Percentiles rank a stretch among this genome's conserved stretches.
Evolutionary conservation across 257 asterid species (phyloP).

Genomic region (Nicotiana obtusifolia): DNA sequence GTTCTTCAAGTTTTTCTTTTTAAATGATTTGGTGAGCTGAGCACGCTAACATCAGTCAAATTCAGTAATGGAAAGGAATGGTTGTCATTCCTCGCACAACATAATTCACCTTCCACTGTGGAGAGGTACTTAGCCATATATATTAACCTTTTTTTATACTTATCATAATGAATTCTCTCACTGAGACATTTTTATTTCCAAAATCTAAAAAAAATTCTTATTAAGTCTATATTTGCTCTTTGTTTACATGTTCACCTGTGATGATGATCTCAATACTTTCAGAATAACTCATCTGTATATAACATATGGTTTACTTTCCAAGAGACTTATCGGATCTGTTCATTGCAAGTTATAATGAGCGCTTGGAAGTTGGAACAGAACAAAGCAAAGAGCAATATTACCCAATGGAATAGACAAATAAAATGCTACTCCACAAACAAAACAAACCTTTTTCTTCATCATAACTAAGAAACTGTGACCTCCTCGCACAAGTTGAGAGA

Average conservation of each 20-base stretch:
- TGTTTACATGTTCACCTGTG: background rate
- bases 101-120: background rate
- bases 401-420: background rate
- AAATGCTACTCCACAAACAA: slow-evolving; percentile 14
- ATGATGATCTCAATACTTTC: background rate
- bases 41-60: background rate
- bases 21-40: background rate
- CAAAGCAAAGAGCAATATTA: too few relatives aligned
- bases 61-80: background rate
- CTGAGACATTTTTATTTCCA: background rate
- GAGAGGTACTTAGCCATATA: background rate
- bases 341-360: too few relatives aligned
- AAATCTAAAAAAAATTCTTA: background rate
- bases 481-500: slow-evolving; percentile 96
- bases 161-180: background rate
- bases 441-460: slow-evolving; percentile 92
- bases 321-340: too few relatives aligned
- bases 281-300: background rate
- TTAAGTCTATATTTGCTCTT: background rate
- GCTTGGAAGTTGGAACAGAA: too few relatives aligned
- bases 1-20: background rate
- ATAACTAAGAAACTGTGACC: slow-evolving; percentile 88
- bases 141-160: background rate
- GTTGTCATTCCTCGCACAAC: background rate
- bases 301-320: too few relatives aligned